Evolutionary conservation across 208 protist genomes (phyloP).

Genomic region (Angomonas ambiguus): DNA sequence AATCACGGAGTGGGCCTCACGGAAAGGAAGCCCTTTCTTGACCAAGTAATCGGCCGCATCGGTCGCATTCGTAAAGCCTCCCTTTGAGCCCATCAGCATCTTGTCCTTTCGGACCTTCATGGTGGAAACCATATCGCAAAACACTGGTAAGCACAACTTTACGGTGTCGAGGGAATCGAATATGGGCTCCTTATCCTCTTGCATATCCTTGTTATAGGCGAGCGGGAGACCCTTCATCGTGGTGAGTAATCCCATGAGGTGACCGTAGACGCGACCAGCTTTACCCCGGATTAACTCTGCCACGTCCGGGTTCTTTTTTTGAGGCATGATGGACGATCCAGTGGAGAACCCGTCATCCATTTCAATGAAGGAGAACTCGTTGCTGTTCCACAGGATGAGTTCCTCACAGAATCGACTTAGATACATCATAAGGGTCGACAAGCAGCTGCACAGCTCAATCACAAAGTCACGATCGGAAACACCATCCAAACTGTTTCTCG

Average conservation of each 20-base stretch:
- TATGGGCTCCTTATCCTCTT: constrained; percentile 33
- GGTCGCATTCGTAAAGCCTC: constrained; percentile 30
- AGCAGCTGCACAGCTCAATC: constrained; percentile 20
- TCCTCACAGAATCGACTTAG: constrained; percentile 34
- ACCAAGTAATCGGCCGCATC: constrained; percentile 27
- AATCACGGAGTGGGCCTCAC: constrained; percentile 29
- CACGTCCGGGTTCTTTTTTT: constrained; percentile 31
- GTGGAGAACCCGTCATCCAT: constrained; percentile 32
- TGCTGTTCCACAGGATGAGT: constrained; percentile 28
- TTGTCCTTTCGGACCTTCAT: constrained; percentile 21
- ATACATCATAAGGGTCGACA: constrained; percentile 28
- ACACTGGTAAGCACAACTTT: constrained; percentile 26
- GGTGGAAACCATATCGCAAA: constrained; percentile 29
- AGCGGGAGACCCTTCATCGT: constrained; percentile 31
- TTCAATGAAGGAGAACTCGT: constrained; percentile 27
- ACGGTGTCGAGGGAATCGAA: constrained; percentile 28
- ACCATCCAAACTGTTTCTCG: constrained; percentile 25
- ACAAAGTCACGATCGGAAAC: constrained; percentile 28
- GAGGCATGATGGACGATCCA: constrained; percentile 30
- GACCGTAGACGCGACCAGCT: constrained; percentile 23
- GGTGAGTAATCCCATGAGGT: constrained; percentile 22
- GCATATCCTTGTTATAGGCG: constrained; percentile 35
- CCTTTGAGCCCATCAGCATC: constrained; percentile 22
- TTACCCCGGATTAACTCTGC: constrained; percentile 30
- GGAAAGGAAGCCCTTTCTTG: constrained; percentile 29